phyloP scores from a whole-genome alignment of 805 yeast species.

The Citeromyces matritensis region DNA sequence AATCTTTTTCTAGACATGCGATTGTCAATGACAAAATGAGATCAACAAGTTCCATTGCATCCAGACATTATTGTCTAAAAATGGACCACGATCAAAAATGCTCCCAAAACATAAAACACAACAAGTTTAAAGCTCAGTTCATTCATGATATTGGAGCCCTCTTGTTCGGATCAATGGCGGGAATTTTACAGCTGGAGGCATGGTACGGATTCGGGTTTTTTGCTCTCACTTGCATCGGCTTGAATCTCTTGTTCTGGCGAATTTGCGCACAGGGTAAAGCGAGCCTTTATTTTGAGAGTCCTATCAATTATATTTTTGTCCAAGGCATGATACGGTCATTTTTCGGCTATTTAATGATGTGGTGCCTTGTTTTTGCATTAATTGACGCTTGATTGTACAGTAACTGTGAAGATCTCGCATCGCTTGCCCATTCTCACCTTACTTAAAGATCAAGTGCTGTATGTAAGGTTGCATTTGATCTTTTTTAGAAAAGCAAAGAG shows the following conservation, averaged over 20 bases:
- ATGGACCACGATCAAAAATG: too few species aligned
- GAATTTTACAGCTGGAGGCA: constrained; percentile 36
- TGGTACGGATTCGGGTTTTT: constrained; percentile 30
- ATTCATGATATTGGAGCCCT: constrained; percentile 33
- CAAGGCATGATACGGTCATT: constrained; percentile 29
- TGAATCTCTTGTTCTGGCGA: constrained; percentile 15
- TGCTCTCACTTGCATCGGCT: constrained; percentile 15
- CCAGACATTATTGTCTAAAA: too few species aligned
- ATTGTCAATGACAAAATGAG: too few species aligned
- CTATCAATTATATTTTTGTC: constrained; percentile 23
- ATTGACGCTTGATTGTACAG: constrained; percentile 9
- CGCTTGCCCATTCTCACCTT: not conserved
- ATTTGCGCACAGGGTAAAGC: constrained; percentile 18
- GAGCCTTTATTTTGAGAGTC: constrained; percentile 19
- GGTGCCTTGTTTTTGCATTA: constrained; percentile 40
- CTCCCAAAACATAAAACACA: constrained; percentile 2
- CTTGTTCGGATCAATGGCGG: constrained; percentile 36
- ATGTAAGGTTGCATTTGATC: not conserved
- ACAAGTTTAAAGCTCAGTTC: constrained; percentile 6
- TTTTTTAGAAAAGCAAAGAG: not conserved
- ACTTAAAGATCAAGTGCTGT: not conserved
- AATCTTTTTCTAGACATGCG: too few species aligned
- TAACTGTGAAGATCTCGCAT: not conserved
- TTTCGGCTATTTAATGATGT: constrained; percentile 38
- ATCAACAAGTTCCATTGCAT: too few species aligned